Evolutionary conservation across 2,329 filamentous ascomycete species (phyloP).

Genomic region (Amesomyces nigricolor): DNA sequence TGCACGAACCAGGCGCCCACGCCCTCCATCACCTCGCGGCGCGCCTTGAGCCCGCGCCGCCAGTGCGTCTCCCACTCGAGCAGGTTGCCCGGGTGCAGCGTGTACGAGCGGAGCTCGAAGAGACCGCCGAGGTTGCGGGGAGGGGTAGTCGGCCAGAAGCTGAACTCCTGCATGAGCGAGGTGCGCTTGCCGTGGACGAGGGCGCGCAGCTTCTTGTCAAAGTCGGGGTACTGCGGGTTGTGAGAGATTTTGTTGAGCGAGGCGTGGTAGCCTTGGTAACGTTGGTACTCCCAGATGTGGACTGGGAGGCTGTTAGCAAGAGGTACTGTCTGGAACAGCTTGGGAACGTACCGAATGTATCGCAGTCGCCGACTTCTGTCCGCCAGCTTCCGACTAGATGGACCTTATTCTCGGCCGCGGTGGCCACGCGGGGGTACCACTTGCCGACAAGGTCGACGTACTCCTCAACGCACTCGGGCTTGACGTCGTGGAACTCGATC

Average conservation of each 20-base stretch:
- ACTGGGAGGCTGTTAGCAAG: constrained; percentile 47
- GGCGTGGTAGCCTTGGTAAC: constrained; percentile 91
- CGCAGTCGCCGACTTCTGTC: constrained; percentile 93
- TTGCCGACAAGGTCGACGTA: constrained; percentile 83
- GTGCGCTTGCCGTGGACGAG: constrained; percentile 79
- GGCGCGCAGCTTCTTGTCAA: constrained; percentile 78
- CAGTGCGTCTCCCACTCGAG: constrained; percentile 99
- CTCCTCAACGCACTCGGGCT: constrained; percentile 91
- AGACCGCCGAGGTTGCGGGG: constrained; percentile 85
- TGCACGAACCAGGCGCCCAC: constrained; percentile 98
- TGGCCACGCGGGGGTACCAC: constrained; percentile 90
- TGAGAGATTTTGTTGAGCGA: constrained; percentile 79
- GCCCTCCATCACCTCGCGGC: constrained; percentile 96
- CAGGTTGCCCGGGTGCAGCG: constrained; percentile 88
- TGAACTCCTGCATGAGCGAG: constrained; percentile 98
- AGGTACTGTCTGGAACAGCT: background rate
- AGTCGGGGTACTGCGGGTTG: constrained; percentile 77
- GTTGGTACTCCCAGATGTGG: constrained; percentile 99
- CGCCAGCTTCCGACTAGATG: constrained; percentile 97
- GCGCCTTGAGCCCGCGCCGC: constrained; percentile 83
- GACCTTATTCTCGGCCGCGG: constrained; percentile 81
- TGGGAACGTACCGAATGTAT: constrained; percentile 74
- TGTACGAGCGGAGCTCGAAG: constrained; percentile 96
- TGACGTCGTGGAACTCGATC: constrained; percentile 93
- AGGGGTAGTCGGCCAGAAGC: constrained; percentile 95